phyloP scores from a whole-genome alignment of 2,329 filamentous ascomycete genomes.

The Diplodia sapinea region DNA sequence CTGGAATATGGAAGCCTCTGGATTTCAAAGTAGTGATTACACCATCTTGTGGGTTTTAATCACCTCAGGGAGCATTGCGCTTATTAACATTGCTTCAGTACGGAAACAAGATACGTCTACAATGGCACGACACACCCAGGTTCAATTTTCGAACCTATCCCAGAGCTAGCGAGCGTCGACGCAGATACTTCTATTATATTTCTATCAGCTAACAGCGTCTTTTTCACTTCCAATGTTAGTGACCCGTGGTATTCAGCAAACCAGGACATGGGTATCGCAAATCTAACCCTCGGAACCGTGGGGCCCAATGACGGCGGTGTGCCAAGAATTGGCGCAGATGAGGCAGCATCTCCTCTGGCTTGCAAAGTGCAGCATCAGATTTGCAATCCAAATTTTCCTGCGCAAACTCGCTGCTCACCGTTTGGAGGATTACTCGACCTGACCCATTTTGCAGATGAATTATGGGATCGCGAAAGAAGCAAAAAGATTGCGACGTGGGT shows the following conservation, averaged over 20 bases:
- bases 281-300: too few species aligned
- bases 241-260: constrained; percentile 45
- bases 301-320: not conserved
- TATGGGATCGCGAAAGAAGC: not conserved
- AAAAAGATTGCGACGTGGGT: not conserved
- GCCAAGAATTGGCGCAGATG: not conserved
- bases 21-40: too few species aligned
- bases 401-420: not conserved
- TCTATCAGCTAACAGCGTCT: not conserved
- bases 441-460: fast-evolving
- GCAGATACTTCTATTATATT: constrained; percentile 44
- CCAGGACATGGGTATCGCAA: not conserved
- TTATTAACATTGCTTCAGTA: not conserved
- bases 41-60: too few species aligned
- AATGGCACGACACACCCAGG: not conserved
- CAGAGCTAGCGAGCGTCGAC: constrained; percentile 38
- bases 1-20: too few species aligned
- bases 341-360: constrained; percentile 27
- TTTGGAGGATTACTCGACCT: not conserved
- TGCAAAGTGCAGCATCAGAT: constrained; percentile 26
- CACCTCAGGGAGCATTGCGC: too few species aligned
- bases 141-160: constrained; percentile 35
- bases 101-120: not conserved
- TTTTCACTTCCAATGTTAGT: constrained; percentile 37
- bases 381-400: constrained; percentile 32